Evolutionary conservation across 345 rosid species (phyloP).

Genomic region (Eucalyptus erythrocorys): DNA sequence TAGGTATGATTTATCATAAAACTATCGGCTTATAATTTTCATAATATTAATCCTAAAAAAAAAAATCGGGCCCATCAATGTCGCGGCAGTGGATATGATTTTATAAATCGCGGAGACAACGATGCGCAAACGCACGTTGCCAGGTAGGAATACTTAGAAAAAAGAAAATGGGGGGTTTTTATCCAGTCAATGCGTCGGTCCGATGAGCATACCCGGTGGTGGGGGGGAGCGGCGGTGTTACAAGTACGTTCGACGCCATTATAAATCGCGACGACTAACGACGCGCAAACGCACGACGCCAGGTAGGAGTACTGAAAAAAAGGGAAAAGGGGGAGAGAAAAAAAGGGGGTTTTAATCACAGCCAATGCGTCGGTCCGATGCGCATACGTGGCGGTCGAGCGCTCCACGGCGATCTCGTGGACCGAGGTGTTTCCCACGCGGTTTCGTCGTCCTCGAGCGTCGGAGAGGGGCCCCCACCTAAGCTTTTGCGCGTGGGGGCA

Average conservation of each 20-base stretch:
- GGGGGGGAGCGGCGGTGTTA: not conserved
- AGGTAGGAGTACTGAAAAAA: not conserved
- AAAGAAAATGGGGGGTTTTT: no score
- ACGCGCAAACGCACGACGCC: not conserved
- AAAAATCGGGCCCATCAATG: not conserved
- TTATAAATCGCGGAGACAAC: not conserved
- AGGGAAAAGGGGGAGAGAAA: no score
- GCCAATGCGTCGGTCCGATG: not conserved
- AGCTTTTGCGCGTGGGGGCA: not conserved
- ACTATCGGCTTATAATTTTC: fast-evolving
- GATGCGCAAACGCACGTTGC: not conserved
- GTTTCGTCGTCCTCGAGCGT: not conserved
- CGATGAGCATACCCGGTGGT: not conserved
- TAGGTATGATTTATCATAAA: fast-evolving
- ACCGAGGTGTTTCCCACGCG: not conserved
- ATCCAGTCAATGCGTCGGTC: not conserved
- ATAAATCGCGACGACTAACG: not conserved
- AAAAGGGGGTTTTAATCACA: not conserved
- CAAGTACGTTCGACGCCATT: not conserved
- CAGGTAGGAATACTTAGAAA: not conserved
- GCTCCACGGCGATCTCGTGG: not conserved
- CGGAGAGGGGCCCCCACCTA: not conserved
- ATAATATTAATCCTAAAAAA: no score
- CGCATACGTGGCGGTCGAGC: not conserved
- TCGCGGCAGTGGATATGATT: not conserved